Conservation (phyloP, 2,329 filamentous ascomycete species). For the Ceratocystis lukuohia region DNA sequence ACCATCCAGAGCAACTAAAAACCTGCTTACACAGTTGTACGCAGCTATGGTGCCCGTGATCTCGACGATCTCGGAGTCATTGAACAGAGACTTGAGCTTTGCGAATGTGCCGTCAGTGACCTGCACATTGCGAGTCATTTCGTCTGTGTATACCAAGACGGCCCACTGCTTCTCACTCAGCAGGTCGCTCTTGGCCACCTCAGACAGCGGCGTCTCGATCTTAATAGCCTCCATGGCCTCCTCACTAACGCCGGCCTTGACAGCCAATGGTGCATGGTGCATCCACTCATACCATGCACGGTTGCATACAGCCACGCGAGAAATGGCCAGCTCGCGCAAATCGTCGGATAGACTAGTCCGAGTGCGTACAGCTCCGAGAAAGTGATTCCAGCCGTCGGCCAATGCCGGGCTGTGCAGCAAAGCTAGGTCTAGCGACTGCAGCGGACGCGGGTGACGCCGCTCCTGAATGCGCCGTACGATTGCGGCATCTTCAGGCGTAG, state of each 20-base stretch:
- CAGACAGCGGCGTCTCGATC: slow-evolving; percentile 24
- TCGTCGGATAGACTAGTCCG: slow-evolving; percentile 37
- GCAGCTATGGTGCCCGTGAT: slow-evolving; percentile 62
- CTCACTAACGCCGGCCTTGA: slow-evolving; percentile 42
- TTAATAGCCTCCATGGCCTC: slow-evolving; percentile 36
- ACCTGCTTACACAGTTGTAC: slow-evolving; percentile 77
- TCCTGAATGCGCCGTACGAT: slow-evolving; percentile 51
- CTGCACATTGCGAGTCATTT: slow-evolving; percentile 63
- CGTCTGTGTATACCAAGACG: slow-evolving; percentile 61
- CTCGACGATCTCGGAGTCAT: slow-evolving; percentile 63
- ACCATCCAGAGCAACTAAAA: slow-evolving; percentile 71
- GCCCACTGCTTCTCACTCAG: slow-evolving; percentile 51
- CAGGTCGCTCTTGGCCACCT: slow-evolving; percentile 25
- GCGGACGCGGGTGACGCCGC: slow-evolving; percentile 53
- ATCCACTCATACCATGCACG: slow-evolving; percentile 76
- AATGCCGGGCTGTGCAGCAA: slow-evolving; percentile 62
- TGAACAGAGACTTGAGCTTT: slow-evolving; percentile 46
- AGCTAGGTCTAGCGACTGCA: slow-evolving; percentile 62
- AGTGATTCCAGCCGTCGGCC: slow-evolving; percentile 62
- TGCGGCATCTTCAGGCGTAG: slow-evolving; percentile 35
- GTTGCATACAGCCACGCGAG: slow-evolving; percentile 67
- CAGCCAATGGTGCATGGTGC: slow-evolving; percentile 58
- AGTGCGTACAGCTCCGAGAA: slow-evolving; percentile 51
- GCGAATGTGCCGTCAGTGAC: slow-evolving; percentile 58
- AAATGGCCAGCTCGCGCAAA: slow-evolving; percentile 66